Evolutionary conservation across 345 rosid species (phyloP).

Genomic region (Leavenworthia alabamica): DNA sequence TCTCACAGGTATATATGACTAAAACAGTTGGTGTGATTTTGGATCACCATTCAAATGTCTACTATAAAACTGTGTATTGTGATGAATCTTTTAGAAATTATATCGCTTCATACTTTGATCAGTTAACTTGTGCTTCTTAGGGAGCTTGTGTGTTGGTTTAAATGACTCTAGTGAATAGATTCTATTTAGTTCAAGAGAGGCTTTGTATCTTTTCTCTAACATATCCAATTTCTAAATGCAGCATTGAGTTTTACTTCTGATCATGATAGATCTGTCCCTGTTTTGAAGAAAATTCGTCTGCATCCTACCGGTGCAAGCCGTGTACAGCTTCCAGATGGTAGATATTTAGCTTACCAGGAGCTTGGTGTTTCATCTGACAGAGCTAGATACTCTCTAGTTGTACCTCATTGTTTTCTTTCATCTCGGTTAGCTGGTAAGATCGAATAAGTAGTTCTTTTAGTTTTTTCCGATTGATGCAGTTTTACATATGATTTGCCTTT

Average conservation of each 20-base stretch:
- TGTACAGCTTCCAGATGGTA: constrained; percentile 73
- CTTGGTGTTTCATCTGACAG: constrained; percentile 61
- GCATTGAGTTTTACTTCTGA: constrained; percentile 47
- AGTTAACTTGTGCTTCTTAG: background rate
- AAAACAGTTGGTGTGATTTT: background rate
- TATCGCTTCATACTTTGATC: background rate
- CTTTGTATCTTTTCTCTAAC: constrained; percentile 8
- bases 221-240: constrained; percentile 32
- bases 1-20: constrained; percentile 48
- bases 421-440: constrained; percentile 77
- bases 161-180: background rate
- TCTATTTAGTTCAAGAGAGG: background rate
- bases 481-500: constrained; percentile 8
- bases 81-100: background rate
- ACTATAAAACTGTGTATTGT: background rate
- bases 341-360: constrained; percentile 67
- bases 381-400: constrained; percentile 66
- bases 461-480: background rate
- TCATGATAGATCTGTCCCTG: constrained; percentile 28
- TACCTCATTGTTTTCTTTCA: constrained; percentile 75
- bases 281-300: constrained; percentile 47
- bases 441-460: background rate
- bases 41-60: background rate
- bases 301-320: constrained; percentile 68
- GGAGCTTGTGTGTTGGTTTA: background rate